These are phyloP conservation scores for Neoboletus subvelutipes DNA, from an alignment of 768 basidiomycete genomes.

Conservation along the genomic window DNA sequence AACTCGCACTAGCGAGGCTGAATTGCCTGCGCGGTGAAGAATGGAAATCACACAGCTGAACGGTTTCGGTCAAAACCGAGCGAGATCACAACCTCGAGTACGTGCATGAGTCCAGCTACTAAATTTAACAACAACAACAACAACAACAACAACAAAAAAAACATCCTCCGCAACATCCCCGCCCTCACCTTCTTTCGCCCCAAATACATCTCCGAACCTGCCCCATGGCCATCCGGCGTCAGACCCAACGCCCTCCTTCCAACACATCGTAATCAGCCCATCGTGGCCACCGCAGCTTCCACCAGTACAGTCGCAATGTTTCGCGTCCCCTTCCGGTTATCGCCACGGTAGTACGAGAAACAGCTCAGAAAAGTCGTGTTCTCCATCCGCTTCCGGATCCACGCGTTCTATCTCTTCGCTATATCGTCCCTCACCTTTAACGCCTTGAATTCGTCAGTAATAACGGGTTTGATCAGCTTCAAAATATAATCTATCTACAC, in stretches of 20 bases:
- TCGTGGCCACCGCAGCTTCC: neutral
- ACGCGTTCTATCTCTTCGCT: neutral
- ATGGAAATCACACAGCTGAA: constrained; percentile 24
- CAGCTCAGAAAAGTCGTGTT: constrained; percentile 42
- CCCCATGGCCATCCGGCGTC: constrained; percentile 19
- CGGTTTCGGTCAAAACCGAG: constrained; percentile 31
- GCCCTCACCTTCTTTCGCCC: constrained; percentile 8
- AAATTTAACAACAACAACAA: too few species aligned
- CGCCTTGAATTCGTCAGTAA: neutral
- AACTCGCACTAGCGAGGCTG: constrained; percentile 26
- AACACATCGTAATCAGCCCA: neutral
- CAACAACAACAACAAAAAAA: too few species aligned
- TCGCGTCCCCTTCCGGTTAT: constrained; percentile 26
- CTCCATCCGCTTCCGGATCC: constrained; percentile 47
- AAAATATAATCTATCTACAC: neutral
- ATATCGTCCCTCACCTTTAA: neutral
- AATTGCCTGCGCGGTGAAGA: constrained; percentile 31
- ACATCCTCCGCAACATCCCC: constrained; percentile 20
- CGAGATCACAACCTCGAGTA: neutral
- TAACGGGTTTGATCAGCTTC: constrained; percentile 5
- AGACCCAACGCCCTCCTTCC: neutral
- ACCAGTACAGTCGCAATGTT: neutral
- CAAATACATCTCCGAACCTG: constrained; percentile 11
- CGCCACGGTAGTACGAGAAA: constrained; percentile 36
- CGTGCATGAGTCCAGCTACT: too few species aligned